Evolutionary conservation across 75 land plant species (phyloP), one percentile per base, ranked within the genome.

Genomic region (Cupressus sempervirens): DNA sequence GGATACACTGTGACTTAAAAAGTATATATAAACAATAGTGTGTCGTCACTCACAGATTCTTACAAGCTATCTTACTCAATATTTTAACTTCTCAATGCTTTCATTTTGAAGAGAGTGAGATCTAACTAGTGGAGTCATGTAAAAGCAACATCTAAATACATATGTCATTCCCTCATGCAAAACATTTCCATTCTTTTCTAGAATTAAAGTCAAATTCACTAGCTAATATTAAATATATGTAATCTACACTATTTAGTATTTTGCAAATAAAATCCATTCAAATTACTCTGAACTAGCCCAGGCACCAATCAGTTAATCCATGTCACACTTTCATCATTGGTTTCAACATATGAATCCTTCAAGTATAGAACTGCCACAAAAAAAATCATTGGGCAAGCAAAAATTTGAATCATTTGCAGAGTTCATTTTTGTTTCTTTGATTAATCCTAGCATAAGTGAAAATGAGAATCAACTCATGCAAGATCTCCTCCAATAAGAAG

Each of bases 401-500:
- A 26, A 79, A 11, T 26, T 43, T n/a, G 46, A 41, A n/a, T n/a
- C 52, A 79, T 79, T 45, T 79, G 29, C 81, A 10, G 50, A 29
- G 32, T 10, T n/a, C 40, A 76, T 32, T 79, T n/a, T 1, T 45
- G 74, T 79, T 79, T 4, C 30, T 26, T 50, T 11, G 14, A 79
- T 79, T n/a, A 45, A 45, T 43, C 9, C 29, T 20, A 79, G 81
- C 52, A 79, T 11, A 20, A 79, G 48, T 9, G 29, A 79, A 29
- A 79, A 79, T 3, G 50, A 45, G 45, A 45, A 34, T 45, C 26
- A 89, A 83, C 96, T 93, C 91, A 97, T 96, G 99, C 99, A 84
- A 98, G 95, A 88, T 98, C 99, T 58, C 99, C 99, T 58, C 99
- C 99, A 88, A 98, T 88, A 72, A 98, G 90, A 82, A 98, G 91